A percentile compares a stretch with the other conserved stretches of the same genome.
Evolutionary conservation across 1,139 yeast genomes (phyloP).

Genomic region (Magnusiomyces ingens): DNA sequence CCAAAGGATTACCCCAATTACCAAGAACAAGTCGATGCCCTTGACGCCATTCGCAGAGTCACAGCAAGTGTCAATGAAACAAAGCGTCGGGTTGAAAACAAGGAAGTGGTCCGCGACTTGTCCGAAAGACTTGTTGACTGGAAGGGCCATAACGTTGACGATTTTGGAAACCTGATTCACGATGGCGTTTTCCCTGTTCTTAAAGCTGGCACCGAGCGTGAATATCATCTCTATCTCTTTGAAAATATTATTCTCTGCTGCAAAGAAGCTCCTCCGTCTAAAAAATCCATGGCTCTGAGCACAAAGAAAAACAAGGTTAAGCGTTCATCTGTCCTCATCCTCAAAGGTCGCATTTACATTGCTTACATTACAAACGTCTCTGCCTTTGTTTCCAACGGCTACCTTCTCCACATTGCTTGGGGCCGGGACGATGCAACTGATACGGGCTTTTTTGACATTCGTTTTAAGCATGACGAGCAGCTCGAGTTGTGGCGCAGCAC

Average conservation of each 20-base stretch:
- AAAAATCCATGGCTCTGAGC: constrained; percentile 28
- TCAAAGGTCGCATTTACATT: constrained; percentile 39
- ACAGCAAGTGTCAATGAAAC: constrained; percentile 92
- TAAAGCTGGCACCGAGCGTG: constrained; percentile 71
- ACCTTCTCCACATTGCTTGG: constrained; percentile 33
- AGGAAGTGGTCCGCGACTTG: constrained; percentile 60
- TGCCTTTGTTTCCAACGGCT: constrained; percentile 25
- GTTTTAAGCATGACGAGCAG: constrained; percentile 33
- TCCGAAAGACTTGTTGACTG: constrained; percentile 76
- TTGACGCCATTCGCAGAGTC: constrained; percentile 59
- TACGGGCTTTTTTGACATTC: constrained; percentile 33
- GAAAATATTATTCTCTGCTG: constrained; percentile 83
- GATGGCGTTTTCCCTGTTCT: constrained; percentile 75
- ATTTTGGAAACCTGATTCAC: constrained; percentile 78
- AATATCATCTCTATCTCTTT: constrained; percentile 82
- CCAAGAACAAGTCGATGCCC: constrained; percentile 64
- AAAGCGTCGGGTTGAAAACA: constrained; percentile 86
- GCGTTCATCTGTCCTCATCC: constrained; percentile 27
- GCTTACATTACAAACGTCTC: constrained; percentile 34
- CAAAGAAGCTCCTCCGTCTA: constrained; percentile 38
- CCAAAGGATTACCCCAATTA: constrained; percentile 49
- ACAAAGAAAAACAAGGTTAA: constrained; percentile 25
- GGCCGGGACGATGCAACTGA: constrained; percentile 33
- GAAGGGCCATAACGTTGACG: constrained; percentile 82
- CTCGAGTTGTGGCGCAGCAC: constrained; percentile 33